These are phyloP conservation scores for Fusarium vanettenii DNA, from an alignment of 2,329 filamentous ascomycete species.

Conservation along the genomic window DNA sequence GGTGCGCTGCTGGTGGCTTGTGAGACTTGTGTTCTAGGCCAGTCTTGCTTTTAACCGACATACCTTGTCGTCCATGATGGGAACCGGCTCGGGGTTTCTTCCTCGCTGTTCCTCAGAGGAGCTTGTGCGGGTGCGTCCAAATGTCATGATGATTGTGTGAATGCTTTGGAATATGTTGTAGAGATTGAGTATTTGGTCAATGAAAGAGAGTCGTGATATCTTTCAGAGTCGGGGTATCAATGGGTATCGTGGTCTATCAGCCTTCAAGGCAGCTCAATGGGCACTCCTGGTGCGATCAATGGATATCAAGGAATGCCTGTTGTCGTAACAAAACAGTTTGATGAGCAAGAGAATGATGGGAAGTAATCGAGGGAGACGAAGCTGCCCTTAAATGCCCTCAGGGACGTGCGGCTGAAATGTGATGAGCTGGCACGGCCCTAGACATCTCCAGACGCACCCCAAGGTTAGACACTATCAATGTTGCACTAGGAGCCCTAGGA, in stretches of 20 bases:
- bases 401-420: slow-evolving; percentile 22
- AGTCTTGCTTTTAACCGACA: slow-evolving; percentile 13
- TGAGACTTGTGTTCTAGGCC: slow-evolving; percentile 30
- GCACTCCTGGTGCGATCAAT: slow-evolving; percentile 39
- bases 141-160: slow-evolving; percentile 22
- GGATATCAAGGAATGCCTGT: slow-evolving; percentile 39
- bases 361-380: slow-evolving; percentile 8
- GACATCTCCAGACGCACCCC: slow-evolving; percentile 20
- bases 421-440: slow-evolving; percentile 17
- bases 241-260: slow-evolving; percentile 31
- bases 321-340: slow-evolving; percentile 15
- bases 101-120: slow-evolving; percentile 37
- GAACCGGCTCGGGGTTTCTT: slow-evolving; percentile 38
- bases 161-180: not conserved
- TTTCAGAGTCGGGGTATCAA: slow-evolving; percentile 4
- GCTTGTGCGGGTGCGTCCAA: slow-evolving; percentile 18
- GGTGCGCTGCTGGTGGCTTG: slow-evolving; percentile 40
- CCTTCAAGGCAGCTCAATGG: slow-evolving; percentile 30
- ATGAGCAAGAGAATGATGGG: not conserved
- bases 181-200: not conserved
- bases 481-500: slow-evolving; percentile 3
- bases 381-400: slow-evolving; percentile 28
- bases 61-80: slow-evolving; percentile 42
- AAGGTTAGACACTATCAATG: slow-evolving; percentile 4
- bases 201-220: not conserved